Evolutionary conservation across 495 filamentous ascomycete species (phyloP).

Genomic region (Talaromyces proteolyticus): DNA sequence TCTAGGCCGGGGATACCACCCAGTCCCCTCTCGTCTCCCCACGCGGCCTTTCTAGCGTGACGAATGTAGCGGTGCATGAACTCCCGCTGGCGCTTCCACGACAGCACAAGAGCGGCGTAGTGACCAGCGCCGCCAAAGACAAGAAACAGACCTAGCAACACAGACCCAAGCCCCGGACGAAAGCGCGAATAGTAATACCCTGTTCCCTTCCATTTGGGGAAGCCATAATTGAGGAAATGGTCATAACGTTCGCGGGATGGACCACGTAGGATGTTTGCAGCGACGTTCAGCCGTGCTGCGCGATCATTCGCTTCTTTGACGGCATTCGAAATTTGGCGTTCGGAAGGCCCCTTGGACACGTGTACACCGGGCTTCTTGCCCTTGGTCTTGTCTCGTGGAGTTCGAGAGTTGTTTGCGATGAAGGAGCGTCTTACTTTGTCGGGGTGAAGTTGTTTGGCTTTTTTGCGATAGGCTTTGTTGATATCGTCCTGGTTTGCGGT

Average conservation of each 20-base stretch:
- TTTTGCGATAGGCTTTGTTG: constrained; percentile 89
- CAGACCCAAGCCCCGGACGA: constrained; percentile 81
- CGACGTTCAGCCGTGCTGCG: constrained; percentile 74
- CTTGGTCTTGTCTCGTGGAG: constrained; percentile 43
- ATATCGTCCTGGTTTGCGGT: constrained; percentile 81
- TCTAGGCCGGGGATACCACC: constrained; percentile 63
- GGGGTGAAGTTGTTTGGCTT: constrained; percentile 74
- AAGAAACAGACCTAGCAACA: constrained; percentile 77
- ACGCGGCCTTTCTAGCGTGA: constrained; percentile 80
- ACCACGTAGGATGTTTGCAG: constrained; percentile 80
- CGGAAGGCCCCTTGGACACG: constrained; percentile 63
- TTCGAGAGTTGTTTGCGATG: constrained; percentile 61
- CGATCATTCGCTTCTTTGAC: constrained; percentile 74
- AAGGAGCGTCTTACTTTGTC: constrained; percentile 91
- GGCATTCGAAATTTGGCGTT: constrained; percentile 64
- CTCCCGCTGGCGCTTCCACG: constrained; percentile 82
- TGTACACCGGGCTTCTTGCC: constrained; percentile 53
- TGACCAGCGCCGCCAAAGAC: constrained; percentile 79
- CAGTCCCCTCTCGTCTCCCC: constrained; percentile 72
- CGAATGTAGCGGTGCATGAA: constrained; percentile 89
- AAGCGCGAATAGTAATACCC: constrained; percentile 97
- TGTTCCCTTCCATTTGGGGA: constrained; percentile 93
- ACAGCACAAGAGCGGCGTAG: constrained; percentile 75
- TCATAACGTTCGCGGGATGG: constrained; percentile 82
- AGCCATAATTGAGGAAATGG: constrained; percentile 89